Percentiles rank a stretch among this genome's conserved stretches.
Evolutionary conservation across 2,329 filamentous ascomycete genomes (phyloP).

Genomic region (Helotiales sp.): DNA sequence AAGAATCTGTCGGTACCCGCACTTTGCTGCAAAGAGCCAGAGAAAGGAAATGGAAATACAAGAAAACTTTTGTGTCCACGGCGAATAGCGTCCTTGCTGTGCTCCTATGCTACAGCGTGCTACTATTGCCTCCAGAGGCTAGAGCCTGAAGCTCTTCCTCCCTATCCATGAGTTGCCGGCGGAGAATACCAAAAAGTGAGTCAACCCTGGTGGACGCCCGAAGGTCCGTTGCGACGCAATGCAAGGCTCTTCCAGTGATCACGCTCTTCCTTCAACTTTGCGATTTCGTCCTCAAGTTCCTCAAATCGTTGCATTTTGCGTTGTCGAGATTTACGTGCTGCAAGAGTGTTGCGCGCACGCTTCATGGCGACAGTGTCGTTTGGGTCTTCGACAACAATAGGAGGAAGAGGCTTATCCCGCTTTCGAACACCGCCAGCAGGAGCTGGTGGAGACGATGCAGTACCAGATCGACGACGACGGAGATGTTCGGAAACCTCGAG

Average conservation of each 20-base stretch:
- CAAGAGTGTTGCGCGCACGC: constrained; percentile 90
- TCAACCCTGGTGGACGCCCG: constrained; percentile 30
- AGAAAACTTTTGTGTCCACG: constrained; percentile 35
- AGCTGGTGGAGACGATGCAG: constrained; percentile 70
- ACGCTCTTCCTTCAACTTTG: constrained; percentile 68
- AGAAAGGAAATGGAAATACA: constrained; percentile 27
- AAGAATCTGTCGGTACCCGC: constrained; percentile 9
- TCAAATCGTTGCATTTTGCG: constrained; percentile 81
- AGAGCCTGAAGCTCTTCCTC: constrained; percentile 38
- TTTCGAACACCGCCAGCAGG: constrained; percentile 75
- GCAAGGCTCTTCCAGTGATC: constrained; percentile 64
- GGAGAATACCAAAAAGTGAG: constrained; percentile 31
- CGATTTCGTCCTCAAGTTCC: constrained; percentile 75
- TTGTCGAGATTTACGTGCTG: constrained; percentile 89
- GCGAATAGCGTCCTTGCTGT: constrained; percentile 39
- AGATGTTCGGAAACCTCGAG: constrained; percentile 52
- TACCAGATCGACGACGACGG: constrained; percentile 52
- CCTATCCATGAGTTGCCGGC: constrained; percentile 44
- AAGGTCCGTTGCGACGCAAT: constrained; percentile 24
- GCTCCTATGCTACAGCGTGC: constrained; percentile 36
- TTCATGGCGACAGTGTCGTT: constrained; percentile 81
- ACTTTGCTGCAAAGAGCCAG: constrained; percentile 11
- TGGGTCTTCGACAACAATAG: constrained; percentile 77
- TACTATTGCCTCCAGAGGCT: constrained; percentile 40
- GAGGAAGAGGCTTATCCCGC: constrained; percentile 79